Percentiles rank a stretch among this genome's conserved stretches.
These are phyloP conservation scores for Penicillium sp. DNA, from an alignment of 2,329 filamentous ascomycete species.

Conservation along the genomic window DNA sequence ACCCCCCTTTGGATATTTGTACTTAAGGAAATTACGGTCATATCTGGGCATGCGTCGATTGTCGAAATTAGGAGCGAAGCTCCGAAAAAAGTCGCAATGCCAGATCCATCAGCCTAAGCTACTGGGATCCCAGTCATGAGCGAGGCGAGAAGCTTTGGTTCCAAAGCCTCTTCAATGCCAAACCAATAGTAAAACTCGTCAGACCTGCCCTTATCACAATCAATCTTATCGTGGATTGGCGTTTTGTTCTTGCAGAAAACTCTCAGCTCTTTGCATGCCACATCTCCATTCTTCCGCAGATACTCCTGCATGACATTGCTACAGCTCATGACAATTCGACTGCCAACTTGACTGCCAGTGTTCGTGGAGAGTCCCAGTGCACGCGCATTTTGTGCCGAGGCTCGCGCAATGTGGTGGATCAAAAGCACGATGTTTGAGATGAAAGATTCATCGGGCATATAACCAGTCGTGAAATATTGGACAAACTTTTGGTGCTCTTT, in stretches of 20 bases:
- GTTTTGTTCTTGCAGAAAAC: slow-evolving; percentile 30
- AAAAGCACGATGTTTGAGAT: slow-evolving; percentile 28
- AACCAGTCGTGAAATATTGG: slow-evolving; percentile 28
- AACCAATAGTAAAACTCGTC: slow-evolving; percentile 16
- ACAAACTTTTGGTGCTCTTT: slow-evolving; percentile 32
- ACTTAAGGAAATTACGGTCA: no score
- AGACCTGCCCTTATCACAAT: slow-evolving; percentile 13
- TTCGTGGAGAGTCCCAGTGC: slow-evolving; percentile 14
- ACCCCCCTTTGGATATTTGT: no score
- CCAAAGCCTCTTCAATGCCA: slow-evolving; percentile 20
- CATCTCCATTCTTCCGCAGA: slow-evolving; percentile 28
- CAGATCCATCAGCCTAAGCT: slow-evolving; percentile 15
- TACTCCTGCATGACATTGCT: slow-evolving; percentile 30
- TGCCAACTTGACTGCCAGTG: not conserved
- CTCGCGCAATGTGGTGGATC: slow-evolving; percentile 26
- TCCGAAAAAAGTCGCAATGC: no score
- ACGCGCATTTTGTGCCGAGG: slow-evolving; percentile 19
- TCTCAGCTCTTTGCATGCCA: slow-evolving; percentile 29
- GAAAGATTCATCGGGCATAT: slow-evolving; percentile 29
- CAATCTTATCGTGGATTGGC: slow-evolving; percentile 23
- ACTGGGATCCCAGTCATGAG: slow-evolving; percentile 26
- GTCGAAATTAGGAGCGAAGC: no score
- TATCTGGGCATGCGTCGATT: no score
- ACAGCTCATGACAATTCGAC: slow-evolving; percentile 28
- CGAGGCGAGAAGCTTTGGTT: slow-evolving; percentile 20